Base-by-base conservation (phyloP, 192 early-diverging fungal genomes). In the Coemansia sp. region DNA sequence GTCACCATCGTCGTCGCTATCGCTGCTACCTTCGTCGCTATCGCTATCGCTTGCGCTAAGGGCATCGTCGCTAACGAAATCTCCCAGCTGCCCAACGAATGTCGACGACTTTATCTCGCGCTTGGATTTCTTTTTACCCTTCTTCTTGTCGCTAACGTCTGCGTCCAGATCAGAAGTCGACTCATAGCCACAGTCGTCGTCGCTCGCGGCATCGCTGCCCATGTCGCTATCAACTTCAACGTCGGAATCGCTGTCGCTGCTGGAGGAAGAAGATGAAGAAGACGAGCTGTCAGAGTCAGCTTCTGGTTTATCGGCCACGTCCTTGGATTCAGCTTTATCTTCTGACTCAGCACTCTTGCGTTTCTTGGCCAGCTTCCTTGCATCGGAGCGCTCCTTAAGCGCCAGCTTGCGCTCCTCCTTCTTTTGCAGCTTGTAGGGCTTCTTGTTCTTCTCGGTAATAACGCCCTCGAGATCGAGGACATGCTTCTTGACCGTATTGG, bases 81-180 rank as follows among this genome's bases (percentile, higher is more conserved):
- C 67, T 56, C 46, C 74, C 14, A 81, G 74, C 6, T 53, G 73
- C 14, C 44, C 46, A 40, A 81, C 67, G 70, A 73, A 81, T 11
- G 44, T 70, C 19, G 74, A 76, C 36, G 59, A 60, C n/a, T 24
- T 24, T 39, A 40, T n/a, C 17, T 40, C 59, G 19, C 35, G 34
- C 36, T 39, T 60, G 59, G 59, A 11, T 21, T 60, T 60, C 46
- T 63, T 57, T 33, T 44, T 29, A 56, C 51, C 35, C 66, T 34
- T 46, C 34, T 35, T 53, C 27, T 59, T 57, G 54, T 57, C 39
- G 54, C 51, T 41, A 6, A 13, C 40, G 14, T 62, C 45, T 19
- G 45, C 66, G 9, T 78, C 67, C 6, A 61, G 62, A 42, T 66
- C 67, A 4, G 73, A 75, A 6, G 46, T 64, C 39, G 67, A 69